Evolutionary conservation across 1,284 basidiomycete genomes (phyloP).

Genomic region (Volvariella surrecta): DNA sequence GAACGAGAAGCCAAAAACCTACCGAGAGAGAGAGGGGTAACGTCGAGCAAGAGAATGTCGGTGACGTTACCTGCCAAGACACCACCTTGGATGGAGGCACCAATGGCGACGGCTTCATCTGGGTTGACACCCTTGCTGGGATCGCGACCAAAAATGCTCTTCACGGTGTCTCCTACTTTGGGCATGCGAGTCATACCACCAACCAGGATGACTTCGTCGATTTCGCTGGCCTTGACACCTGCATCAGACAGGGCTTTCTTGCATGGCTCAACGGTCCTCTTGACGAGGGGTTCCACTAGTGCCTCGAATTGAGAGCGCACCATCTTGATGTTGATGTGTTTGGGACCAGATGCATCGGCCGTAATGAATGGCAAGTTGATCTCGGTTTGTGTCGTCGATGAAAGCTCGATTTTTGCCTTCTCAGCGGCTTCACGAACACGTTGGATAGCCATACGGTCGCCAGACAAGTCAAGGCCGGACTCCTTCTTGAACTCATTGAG

Average conservation of each 20-base stretch:
- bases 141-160: conserved; percentile 85
- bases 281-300: conserved; percentile 77
- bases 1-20: conserved; percentile 13
- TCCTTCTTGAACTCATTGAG: conserved; percentile 94
- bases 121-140: conserved; percentile 98
- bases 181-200: conserved; percentile 99
- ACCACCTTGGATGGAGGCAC: conserved; percentile 91
- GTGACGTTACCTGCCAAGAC: conserved; percentile 95
- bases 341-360: conserved; percentile 88
- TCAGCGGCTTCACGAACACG: conserved; percentile 98
- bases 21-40: conserved; percentile 91
- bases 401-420: conserved; percentile 98
- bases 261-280: conserved; percentile 93
- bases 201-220: conserved; percentile 96
- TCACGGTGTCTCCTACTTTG: conserved; percentile 89
- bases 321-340: conserved; percentile 93
- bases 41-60: conserved; percentile 93
- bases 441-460: conserved; percentile 97
- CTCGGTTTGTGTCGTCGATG: conserved; percentile 90
- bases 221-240: conserved; percentile 85
- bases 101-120: conserved; percentile 91
- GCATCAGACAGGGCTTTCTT: conserved; percentile 94
- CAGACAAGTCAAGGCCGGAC: conserved; percentile 71
- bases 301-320: conserved; percentile 86
- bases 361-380: conserved; percentile 98